Base-by-base conservation (phyloP, 225 moss, liverwort and hornwort genomes). In the Sphagnum contortum region DNA sequence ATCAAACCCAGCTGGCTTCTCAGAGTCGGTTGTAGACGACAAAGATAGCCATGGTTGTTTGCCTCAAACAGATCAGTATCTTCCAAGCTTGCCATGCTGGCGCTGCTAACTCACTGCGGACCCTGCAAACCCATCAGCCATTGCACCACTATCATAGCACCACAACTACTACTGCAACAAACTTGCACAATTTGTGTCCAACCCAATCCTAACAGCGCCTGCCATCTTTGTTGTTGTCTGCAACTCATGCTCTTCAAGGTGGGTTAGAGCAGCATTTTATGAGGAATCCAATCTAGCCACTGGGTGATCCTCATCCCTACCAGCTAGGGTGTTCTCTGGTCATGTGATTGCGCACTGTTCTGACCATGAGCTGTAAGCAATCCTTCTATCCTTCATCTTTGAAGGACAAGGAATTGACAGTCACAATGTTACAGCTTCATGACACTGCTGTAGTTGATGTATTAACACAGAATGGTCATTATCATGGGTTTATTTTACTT, bases 41-140 rank as follows among this genome's bases (percentile, higher is more conserved):
- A 84, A 52, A 81, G 78, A 81, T 73, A 78, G 76, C 75, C 61
- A 74, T 80, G 76, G 81, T 84, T 76, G 78, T 64, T 81, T 81
- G 84, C 81, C 76, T 64, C 77, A 58, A 66, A 75, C 71, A 71
- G 64, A 81, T 71, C 75, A 71, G 78, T 75, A 77, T 75, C 72
- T 64, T 61, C 73, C 84, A 69, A 84, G 84, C 75, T 78, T 78
- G 55, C 71, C 71, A 69, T 81, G 84, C 62, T 76, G 78, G 81
- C 71, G 81, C 75, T 78, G 78, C 81, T 84, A 81, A 84, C 71
- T 80, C 75, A 77, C 59, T 76, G 84, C 73, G 76, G 73, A 80
- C 84, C 52, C 73, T 75, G 73, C 78, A 80, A 84, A 81, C 51
- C 77, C 84, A 78, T 69, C 73, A 78, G 78, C 71, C 73, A 78